phyloP scores from a whole-genome alignment of 495 filamentous ascomycete species.

The Talaromyces adpressus region DNA sequence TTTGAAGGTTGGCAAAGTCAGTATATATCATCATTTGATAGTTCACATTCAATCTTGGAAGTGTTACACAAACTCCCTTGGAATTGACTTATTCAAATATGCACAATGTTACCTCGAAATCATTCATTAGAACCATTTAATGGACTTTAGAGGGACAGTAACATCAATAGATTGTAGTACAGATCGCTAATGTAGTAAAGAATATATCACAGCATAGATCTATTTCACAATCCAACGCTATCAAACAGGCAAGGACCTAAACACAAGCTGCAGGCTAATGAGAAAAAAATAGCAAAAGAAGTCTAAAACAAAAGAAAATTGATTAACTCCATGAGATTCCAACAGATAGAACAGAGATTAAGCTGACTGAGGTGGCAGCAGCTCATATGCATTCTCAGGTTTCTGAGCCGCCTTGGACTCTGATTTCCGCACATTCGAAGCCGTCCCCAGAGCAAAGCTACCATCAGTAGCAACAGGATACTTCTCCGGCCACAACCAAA shows the following conservation, averaged over 20 bases:
- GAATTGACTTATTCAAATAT: too few species aligned
- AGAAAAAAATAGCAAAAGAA: too few species aligned
- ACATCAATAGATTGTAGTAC: too few species aligned
- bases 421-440: conserved; percentile 2
- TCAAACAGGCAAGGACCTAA: background rate
- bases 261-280: too few species aligned
- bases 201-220: background rate
- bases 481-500: conserved; percentile 21
- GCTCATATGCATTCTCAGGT: background rate
- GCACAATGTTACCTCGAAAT: too few species aligned
- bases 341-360: background rate
- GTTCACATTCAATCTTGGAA: too few species aligned
- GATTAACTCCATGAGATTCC: background rate
- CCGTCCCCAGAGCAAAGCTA: conserved; percentile 25
- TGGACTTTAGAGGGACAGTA: too few species aligned
- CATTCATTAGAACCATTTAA: too few species aligned
- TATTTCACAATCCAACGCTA: background rate
- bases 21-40: too few species aligned
- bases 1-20: too few species aligned
- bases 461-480: conserved; percentile 25
- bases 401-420: background rate
- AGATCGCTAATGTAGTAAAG: background rate
- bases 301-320: background rate
- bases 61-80: too few species aligned
- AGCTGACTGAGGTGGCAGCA: background rate